Percentiles rank a stretch among this genome's conserved stretches.
These are phyloP conservation scores for Salisapilia sapeloensis DNA, from an alignment of 352 stramenopile species.

Conservation along the genomic window DNA sequence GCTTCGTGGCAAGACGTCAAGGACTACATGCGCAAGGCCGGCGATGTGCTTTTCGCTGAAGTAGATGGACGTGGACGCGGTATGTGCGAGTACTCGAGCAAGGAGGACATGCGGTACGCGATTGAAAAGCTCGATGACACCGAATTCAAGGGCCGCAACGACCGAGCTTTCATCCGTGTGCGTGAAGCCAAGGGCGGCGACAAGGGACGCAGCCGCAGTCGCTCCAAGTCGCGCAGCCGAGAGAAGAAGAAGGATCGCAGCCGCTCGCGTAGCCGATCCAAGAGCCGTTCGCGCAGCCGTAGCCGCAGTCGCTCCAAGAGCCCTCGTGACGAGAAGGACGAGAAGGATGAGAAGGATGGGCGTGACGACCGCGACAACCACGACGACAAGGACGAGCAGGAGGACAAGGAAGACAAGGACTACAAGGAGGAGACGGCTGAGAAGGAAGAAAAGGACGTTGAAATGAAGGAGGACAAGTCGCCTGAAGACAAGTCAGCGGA, in stretches of 20 bases:
- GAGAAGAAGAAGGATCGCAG: conserved; percentile 18
- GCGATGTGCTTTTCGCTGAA: conserved; percentile 8
- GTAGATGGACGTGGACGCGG: conserved; percentile 6
- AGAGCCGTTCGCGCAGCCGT: conserved; percentile 16
- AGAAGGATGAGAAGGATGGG: conserved; percentile 6
- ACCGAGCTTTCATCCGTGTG: conserved; percentile 33
- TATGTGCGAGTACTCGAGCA: conserved; percentile 7
- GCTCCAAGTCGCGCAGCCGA: conserved; percentile 9
- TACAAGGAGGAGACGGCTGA: conserved; percentile 2
- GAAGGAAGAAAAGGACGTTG: conserved; percentile 1
- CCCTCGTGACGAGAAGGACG: conserved; percentile 3
- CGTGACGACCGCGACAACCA: conserved; percentile 5
- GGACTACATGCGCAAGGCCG: conserved; percentile 7
- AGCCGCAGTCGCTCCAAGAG: conserved; percentile 17
- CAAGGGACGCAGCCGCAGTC: conserved; percentile 16
- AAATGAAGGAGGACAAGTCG: conserved; percentile 1
- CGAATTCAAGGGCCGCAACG: conserved; percentile 17
- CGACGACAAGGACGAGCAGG: background rate
- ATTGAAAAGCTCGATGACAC: conserved; percentile 7
- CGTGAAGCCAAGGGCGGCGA: conserved; percentile 10
- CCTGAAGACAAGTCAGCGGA: conserved; percentile 4
- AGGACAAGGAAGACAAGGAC: conserved; percentile 2
- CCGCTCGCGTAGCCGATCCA: conserved; percentile 6
- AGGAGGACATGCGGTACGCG: conserved; percentile 7
- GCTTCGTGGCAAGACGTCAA: conserved; percentile 9